Conservation (phyloP, 2,329 filamentous ascomycete genomes). For the Dryadomyces sulphureus region DNA sequence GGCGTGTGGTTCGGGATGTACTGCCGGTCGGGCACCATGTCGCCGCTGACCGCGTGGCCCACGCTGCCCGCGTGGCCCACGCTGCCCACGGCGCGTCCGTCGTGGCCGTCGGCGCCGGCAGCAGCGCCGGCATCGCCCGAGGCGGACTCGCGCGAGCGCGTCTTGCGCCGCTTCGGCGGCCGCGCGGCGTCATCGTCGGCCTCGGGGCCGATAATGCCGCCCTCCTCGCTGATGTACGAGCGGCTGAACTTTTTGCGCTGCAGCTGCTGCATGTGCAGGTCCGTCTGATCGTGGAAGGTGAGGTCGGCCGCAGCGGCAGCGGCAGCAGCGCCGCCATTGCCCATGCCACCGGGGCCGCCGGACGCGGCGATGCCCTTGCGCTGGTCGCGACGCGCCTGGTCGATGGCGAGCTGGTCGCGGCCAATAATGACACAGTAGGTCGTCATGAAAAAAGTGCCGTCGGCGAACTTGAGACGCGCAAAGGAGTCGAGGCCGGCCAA, state of each 20-base stretch:
- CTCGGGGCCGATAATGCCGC: constrained; percentile 51
- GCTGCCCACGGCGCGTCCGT: not conserved
- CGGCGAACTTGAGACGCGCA: constrained; percentile 52
- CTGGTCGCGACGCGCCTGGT: constrained; percentile 37
- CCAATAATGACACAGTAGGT: constrained; percentile 59
- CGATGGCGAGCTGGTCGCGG: constrained; percentile 48
- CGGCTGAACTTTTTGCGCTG: constrained; percentile 37
- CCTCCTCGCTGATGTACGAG: constrained; percentile 54
- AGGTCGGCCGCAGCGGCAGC: not conserved
- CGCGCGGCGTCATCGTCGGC: constrained; percentile 40
- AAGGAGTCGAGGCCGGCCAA: constrained; percentile 32
- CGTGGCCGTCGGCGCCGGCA: not conserved
- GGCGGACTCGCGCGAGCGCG: constrained; percentile 7
- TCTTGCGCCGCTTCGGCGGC: constrained; percentile 32
- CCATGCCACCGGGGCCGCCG: not conserved
- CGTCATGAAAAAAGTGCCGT: constrained; percentile 67
- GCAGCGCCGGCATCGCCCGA: not conserved
- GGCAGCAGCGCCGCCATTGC: too few species aligned
- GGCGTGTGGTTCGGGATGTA: constrained; percentile 42
- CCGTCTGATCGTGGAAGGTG: not conserved
- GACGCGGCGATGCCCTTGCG: constrained; percentile 16
- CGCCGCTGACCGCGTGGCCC: not conserved
- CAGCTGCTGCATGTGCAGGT: not conserved
- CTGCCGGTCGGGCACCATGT: constrained; percentile 35
- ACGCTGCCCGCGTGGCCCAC: constrained; percentile 14